A percentile compares a stretch with the other conserved stretches of the same genome.
These are phyloP conservation scores for Agaricus sinodeliciosus DNA, from an alignment of 768 basidiomycete species.

Conservation along the genomic window DNA sequence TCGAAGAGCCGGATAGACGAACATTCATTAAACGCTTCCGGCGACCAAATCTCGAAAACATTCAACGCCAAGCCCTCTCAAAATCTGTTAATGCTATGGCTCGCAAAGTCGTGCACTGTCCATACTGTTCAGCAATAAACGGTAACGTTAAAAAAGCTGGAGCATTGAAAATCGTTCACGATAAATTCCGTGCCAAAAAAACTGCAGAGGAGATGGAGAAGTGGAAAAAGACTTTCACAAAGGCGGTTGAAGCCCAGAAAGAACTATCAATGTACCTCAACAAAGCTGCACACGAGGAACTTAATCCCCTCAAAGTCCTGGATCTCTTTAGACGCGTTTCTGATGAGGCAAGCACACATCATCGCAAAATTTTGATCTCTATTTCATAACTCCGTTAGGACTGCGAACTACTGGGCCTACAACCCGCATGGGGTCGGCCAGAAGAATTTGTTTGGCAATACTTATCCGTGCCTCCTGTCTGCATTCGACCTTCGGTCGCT, in stretches of 20 bases:
- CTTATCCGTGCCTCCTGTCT: slow-evolving; percentile 94
- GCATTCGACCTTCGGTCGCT: slow-evolving; percentile 93
- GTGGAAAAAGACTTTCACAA: slow-evolving; percentile 76
- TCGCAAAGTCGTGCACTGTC: slow-evolving; percentile 88
- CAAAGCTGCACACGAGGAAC: slow-evolving; percentile 86
- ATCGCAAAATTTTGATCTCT: neutral
- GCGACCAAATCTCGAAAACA: slow-evolving; percentile 83
- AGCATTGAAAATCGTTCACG: slow-evolving; percentile 93
- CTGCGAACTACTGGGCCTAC: slow-evolving; percentile 88
- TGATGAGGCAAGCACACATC: slow-evolving; percentile 56
- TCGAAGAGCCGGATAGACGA: slow-evolving; percentile 84
- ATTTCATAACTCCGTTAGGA: slow-evolving; percentile 45
- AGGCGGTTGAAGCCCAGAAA: slow-evolving; percentile 81
- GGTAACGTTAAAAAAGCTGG: slow-evolving; percentile 96
- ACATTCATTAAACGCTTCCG: slow-evolving; percentile 86
- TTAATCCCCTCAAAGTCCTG: slow-evolving; percentile 90
- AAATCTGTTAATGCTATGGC: slow-evolving; percentile 84
- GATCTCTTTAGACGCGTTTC: slow-evolving; percentile 91
- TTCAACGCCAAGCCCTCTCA: slow-evolving; percentile 74
- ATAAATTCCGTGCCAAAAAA: slow-evolving; percentile 95
- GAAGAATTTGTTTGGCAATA: slow-evolving; percentile 99
- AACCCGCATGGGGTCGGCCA: slow-evolving; percentile 83
- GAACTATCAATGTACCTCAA: slow-evolving; percentile 80
- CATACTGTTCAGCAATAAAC: slow-evolving; percentile 89
- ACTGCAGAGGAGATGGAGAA: slow-evolving; percentile 82